These are phyloP conservation scores for Caryopteris hybrid DNA, from an alignment of 305 asterid species.

Conservation along the genomic window DNA sequence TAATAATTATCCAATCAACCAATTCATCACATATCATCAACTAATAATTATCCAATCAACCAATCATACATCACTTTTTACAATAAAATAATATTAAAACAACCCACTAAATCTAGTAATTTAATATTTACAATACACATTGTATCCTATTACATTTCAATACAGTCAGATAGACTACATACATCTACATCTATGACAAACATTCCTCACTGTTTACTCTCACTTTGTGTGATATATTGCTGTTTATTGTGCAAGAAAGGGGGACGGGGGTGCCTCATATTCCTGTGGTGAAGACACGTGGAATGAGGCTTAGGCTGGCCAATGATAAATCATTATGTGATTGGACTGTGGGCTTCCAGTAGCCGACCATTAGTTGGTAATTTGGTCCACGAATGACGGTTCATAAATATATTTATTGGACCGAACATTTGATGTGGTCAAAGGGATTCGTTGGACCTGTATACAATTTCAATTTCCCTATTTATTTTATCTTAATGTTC, in stretches of 20 bases:
- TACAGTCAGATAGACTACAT: no score
- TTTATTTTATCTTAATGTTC: background rate
- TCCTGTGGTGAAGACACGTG: slow-evolving; percentile 27
- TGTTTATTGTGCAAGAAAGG: background rate
- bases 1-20: no score
- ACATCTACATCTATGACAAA: no score
- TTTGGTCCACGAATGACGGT: slow-evolving; percentile 16
- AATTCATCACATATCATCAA: no score
- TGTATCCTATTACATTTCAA: no score
- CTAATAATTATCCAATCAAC: no score
- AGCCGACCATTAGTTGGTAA: slow-evolving; percentile 18
- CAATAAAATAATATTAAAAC: no score
- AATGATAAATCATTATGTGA: slow-evolving; percentile 6
- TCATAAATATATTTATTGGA: background rate
- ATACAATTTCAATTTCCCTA: background rate
- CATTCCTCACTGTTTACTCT: no score
- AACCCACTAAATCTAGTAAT: no score
- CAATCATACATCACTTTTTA: no score
- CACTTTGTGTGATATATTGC: background rate
- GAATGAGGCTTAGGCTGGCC: background rate
- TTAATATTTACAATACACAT: no score
- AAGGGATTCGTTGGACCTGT: background rate
- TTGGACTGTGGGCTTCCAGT: background rate
- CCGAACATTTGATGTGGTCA: slow-evolving; percentile 22
- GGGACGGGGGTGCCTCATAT: slow-evolving; percentile 26